Evolutionary conservation across 441 rosid genomes (phyloP).

Genomic region (Jatropha multifida): DNA sequence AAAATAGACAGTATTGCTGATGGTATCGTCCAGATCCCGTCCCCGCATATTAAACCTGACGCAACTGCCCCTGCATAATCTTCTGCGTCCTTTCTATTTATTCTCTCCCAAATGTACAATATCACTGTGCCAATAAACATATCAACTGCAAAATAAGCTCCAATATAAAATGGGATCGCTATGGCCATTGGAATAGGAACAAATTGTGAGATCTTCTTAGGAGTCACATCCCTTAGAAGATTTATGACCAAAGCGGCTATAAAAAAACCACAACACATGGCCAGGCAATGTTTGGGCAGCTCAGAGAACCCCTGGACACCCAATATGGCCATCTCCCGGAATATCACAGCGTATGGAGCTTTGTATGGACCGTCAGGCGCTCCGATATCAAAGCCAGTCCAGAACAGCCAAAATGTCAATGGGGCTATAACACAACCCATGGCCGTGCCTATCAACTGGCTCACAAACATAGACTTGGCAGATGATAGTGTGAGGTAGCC

Average conservation of each 20-base stretch:
- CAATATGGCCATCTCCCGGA: conserved; percentile 84
- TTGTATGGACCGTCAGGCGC: conserved; percentile 79
- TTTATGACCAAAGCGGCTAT: conserved; percentile 61
- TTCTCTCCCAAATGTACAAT: conserved; percentile 65
- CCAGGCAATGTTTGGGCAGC: conserved; percentile 81
- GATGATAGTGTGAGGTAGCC: conserved; percentile 91
- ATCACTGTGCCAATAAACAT: conserved; percentile 86
- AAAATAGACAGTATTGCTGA: conserved; percentile 78
- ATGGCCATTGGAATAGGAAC: conserved; percentile 92
- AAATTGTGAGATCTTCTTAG: conserved; percentile 60
- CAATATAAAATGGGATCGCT: conserved; percentile 85
- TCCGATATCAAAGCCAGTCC: conserved; percentile 84
- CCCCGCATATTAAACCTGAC: conserved; percentile 81
- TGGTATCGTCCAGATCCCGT: conserved; percentile 85
- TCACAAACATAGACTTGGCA: conserved; percentile 90
- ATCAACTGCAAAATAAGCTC: conserved; percentile 89
- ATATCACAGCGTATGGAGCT: conserved; percentile 88
- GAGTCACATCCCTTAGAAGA: conserved; percentile 65
- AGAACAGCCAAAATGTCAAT: conserved; percentile 80
- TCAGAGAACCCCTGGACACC: conserved; percentile 75
- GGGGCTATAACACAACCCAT: conserved; percentile 91
- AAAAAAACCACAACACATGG: conserved; percentile 73
- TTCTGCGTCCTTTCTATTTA: conserved; percentile 66
- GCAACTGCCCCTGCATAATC: conserved; percentile 75
- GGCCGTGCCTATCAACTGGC: conserved; percentile 82